Evolutionary conservation across 495 filamentous ascomycete genomes (phyloP), one percentile per base, ranked within the genome.

Genomic region (Chaetomium tenue): DNA sequence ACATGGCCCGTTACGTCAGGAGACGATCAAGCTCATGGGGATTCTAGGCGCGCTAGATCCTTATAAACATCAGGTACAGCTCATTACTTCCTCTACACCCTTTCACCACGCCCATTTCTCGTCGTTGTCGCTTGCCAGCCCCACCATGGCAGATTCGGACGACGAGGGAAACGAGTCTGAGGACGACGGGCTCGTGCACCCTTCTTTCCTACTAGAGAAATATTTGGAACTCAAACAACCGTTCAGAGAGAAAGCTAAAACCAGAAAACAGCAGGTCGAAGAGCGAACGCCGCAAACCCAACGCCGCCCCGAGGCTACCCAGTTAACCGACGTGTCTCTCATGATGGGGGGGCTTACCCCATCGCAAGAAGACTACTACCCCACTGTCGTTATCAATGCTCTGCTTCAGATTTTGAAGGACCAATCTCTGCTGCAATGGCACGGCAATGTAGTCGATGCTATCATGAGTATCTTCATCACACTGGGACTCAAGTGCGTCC

Each of bases 391-490:
- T 47, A 96, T 99, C 70, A 94, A 95, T 68, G 93, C 93, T 1
- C 79, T 99, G 51, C 86, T 98, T 71, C 88, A 91, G 58, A 91
- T 99, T 60, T 77, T 99, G 48, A 91, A 91, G 66, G 94, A 99
- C 70, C 87, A 86, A 48, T 97, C 94, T 2, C 77, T 98, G 52
- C 82, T 86, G 7, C 88, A 93, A 67, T 91, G 95, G 70, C 94
- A 99, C 71, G 94, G 92, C 3, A 88, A 88, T 11, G 94, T 98
- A n/a, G 92, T 99, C 63, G 94, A 97, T 74, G 93, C 95, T 1
- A 93, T 99, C 66, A 97, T 99, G 85, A 96, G 90, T 61, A 98
- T 98, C 59, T 99, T 98, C 77, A 91, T 93, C 68, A 97, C 95
- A 8, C 79, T 98, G 58, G 94, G 94, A 1, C 75, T 97, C 66